Evolutionary conservation across 495 filamentous ascomycete genomes (phyloP), one percentile per base, ranked within the genome.

Genomic region (Halenospora varia): DNA sequence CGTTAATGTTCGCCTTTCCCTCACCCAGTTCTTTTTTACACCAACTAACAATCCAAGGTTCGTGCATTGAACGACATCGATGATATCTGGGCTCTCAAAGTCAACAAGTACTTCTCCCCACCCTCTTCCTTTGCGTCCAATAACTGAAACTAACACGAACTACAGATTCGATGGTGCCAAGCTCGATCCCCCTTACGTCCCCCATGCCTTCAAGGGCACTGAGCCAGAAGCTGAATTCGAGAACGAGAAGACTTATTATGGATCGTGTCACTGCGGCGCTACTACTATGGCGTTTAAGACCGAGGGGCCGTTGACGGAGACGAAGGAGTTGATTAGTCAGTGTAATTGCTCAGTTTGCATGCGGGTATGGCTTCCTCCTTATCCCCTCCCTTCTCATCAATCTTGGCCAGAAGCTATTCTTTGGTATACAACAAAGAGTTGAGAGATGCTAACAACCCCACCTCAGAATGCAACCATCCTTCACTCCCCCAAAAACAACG

Each of bases 241-340:
- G 10, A 65, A 66, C 23, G 71, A 59, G 10, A 72, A 71, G 55
- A 26, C 72, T 2, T 79, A 79, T 55, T 71, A 69, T 25, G 78
- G 78, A 6, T 73, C 72, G 62, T 82, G 79, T 65, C 79, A 81
- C 60, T 82, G 79, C 61, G 78, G 79, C 20, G 75, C 68, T 44
- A 68, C 79, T 4, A 75, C 60, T 11, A 17, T 74, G 15, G 74
- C 73, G 1, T 20, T 78, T 18, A 74, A 71, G 60, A 51, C 68
- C 23, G 66, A 70, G 41, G 62, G 57, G 1, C 40, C 53, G 2
- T 40, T 54, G 4, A 62, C 49, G 51, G 47, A 62, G 1, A 71
- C 62, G 3, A 19, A 1, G 0, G 46, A 73, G 11, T 9, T 61
- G 0, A 69, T 77, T 26, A 73, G 72, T 60, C 24, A 60, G 24